phyloP scores from a whole-genome alignment of 2,329 filamentous ascomycete species.

The Trichoderma afroharzianum region DNA sequence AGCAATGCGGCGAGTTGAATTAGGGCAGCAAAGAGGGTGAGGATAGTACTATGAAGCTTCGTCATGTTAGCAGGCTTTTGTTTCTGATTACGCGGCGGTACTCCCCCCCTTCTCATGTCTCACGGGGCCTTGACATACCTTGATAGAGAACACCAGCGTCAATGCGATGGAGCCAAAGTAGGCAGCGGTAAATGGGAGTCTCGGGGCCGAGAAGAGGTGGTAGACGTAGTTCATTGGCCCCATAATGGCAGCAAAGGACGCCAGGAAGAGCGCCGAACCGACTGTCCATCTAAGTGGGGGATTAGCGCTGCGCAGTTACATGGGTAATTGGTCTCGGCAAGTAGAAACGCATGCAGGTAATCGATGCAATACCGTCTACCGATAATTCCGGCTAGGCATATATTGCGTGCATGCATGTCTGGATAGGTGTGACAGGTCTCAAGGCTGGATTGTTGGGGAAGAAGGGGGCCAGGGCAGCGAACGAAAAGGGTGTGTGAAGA shows the following conservation, averaged over 20 bases:
- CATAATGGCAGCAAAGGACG: constrained; percentile 93
- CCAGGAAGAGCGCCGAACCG: constrained; percentile 83
- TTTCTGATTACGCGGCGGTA: neutral
- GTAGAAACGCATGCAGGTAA: constrained; percentile 9
- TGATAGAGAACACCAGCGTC: constrained; percentile 88
- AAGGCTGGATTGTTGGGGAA: constrained; percentile 3
- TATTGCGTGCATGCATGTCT: constrained; percentile 11
- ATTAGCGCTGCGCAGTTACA: constrained; percentile 26
- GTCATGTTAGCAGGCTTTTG: constrained; percentile 1
- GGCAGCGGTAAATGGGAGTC: constrained; percentile 86
- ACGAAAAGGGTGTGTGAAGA: constrained; percentile 1
- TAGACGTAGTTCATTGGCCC: constrained; percentile 77
- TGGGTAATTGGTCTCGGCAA: constrained; percentile 2
- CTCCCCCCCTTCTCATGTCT: neutral
- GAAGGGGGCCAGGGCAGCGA: neutral
- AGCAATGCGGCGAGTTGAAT: constrained; percentile 77
- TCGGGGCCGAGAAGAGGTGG: constrained; percentile 78
- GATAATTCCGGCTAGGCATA: constrained; percentile 10
- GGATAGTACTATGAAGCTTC: constrained; percentile 76
- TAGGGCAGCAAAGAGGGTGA: constrained; percentile 81
- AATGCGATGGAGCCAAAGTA: constrained; percentile 92
- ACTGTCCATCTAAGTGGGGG: constrained; percentile 75
- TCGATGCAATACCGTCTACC: constrained; percentile 6
- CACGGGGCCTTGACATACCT: constrained; percentile 59
- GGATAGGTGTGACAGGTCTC: constrained; percentile 7